Evolutionary conservation across 129 eudicot species (phyloP).

Genomic region (Lonicera japonica): DNA sequence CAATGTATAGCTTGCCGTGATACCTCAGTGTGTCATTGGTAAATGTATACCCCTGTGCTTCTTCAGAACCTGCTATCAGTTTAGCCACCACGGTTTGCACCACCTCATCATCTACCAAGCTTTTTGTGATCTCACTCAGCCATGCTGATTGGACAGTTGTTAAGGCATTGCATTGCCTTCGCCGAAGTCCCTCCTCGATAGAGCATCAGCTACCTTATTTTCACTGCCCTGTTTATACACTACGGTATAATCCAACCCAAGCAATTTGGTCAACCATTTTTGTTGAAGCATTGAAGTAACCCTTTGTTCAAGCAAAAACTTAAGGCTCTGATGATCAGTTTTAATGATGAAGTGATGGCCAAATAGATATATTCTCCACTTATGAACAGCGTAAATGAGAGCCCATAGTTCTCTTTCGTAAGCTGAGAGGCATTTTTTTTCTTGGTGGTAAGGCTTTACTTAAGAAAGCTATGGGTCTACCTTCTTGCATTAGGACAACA

Average conservation of each 20-base stretch:
- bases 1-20: background rate
- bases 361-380: background rate
- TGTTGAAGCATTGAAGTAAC: background rate
- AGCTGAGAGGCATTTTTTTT: background rate
- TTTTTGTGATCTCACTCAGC: background rate
- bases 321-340: constrained; percentile 3
- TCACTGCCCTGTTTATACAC: constrained; percentile 1
- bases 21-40: background rate
- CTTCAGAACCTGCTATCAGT: background rate
- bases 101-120: background rate
- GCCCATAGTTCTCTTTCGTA: background rate
- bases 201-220: constrained; percentile 2
- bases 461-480: background rate
- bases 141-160: background rate
- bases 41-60: too few relatives aligned
- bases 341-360: background rate
- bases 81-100: background rate
- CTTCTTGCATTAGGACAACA: too few relatives aligned
- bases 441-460: background rate
- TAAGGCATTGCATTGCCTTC: background rate
- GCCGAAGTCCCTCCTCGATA: background rate
- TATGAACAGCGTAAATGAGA: background rate
- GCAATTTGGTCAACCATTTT: background rate
- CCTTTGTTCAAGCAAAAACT: background rate
- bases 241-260: background rate